phyloP scores from a whole-genome alignment of 1,284 basidiomycete genomes.

The Ceratorhiza oryzae-sativae region DNA sequence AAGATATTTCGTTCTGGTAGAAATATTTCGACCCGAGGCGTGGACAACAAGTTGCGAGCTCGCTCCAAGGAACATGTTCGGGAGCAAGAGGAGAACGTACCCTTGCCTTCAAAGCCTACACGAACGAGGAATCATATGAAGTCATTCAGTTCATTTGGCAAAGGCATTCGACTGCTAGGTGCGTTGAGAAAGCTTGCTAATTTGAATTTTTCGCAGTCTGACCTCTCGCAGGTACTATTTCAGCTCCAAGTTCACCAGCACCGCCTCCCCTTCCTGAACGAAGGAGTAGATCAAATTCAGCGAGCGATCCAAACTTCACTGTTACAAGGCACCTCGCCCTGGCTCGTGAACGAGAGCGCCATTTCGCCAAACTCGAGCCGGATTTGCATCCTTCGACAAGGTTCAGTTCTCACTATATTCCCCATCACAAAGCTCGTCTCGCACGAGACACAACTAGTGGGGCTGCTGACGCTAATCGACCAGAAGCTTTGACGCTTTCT shows the following conservation, averaged over 20 bases:
- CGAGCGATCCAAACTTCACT: background rate
- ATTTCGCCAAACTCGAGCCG: background rate
- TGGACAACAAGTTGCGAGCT: background rate
- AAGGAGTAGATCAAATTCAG: background rate
- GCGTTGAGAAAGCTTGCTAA: background rate
- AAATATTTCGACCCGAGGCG: background rate
- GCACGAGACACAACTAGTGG: background rate
- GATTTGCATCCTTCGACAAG: background rate
- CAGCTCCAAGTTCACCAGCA: background rate
- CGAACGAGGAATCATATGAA: constrained; percentile 3
- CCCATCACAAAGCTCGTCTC: background rate
- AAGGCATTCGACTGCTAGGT: background rate
- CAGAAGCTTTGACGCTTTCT: background rate
- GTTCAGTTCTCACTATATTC: background rate
- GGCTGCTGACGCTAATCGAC: too few relatives aligned
- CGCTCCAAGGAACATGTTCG: background rate
- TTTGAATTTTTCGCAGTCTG: too few relatives aligned
- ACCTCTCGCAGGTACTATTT: background rate
- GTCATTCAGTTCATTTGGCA: constrained; percentile 27
- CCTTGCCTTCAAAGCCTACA: background rate
- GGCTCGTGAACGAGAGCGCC: constrained; percentile 6
- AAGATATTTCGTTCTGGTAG: constrained; percentile 9
- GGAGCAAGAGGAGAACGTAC: constrained; percentile 22
- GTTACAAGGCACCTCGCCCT: background rate
- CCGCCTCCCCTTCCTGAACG: background rate